Evolutionary conservation across 2,329 filamentous ascomycete species (phyloP), one percentile per base, ranked within the genome.

Genomic region (Aspergillus oerlinghausenensis): DNA sequence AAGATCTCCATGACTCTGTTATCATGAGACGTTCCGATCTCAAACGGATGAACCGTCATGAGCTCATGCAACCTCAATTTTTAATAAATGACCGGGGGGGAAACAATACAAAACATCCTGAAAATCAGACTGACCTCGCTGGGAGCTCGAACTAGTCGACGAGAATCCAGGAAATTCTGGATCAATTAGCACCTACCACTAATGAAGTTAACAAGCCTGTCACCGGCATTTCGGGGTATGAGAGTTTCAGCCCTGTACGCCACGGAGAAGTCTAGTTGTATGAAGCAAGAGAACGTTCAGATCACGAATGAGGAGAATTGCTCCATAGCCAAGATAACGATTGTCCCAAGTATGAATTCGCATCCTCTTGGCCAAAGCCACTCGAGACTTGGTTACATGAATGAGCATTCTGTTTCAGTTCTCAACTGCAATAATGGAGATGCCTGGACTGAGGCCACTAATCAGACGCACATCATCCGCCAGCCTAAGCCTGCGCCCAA

Each of bases 391-490:
- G 14, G 32, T 38, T 38, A 38, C 32, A 17, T 38, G 5, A 17
- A 38, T 38, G 32, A 38, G 14, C 32, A 17, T 38, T 17, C 32
- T 38, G 32, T 38, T 7, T 38, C 32, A 38, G 14, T 38, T 38
- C 32, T 38, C 32, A 49, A 56, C 48, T 40, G 47, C 42, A 57
- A 51, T 38, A 55, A 47, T 38, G 29, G 55, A 51, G n/a, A 50
- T 52, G 45, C 49, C 38, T 49, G 48, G 47, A 47, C 54, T 49
- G 55, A 51, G 54, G 59, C 56, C 58, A 51, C 51, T 53, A 60
- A 58, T 58, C 57, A 55, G 56, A 63, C 63, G 64, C 64, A 65
- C 62, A 66, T 65, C 64, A 66, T 64, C 57, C 52, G 48, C 55
- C 58, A 58, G 17, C 11, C 14, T 35, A 35, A 58, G 54, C 55